Evolutionary conservation across 805 yeast species (phyloP), one percentile per base, ranked within the genome.

Genomic region (Teunomyces funiuensis): DNA sequence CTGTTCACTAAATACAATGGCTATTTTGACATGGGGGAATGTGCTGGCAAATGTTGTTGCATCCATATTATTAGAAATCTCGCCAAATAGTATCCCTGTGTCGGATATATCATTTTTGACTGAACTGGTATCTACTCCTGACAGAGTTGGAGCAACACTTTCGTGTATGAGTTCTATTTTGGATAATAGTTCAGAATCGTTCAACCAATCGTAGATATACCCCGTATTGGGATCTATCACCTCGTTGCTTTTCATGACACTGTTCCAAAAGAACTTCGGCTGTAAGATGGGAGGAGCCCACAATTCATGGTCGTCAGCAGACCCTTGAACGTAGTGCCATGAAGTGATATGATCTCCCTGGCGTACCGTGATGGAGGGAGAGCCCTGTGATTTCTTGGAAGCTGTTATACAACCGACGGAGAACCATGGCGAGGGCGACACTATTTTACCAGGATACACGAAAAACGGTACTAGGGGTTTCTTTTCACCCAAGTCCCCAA

Each of bases 261-360:
- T 31, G 3, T 54, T 39, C 95, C 95, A 88, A 37, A 85, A 76
- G 19, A 77, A 37, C 0, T 53, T 51, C 0, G 90, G 80, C 1
- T 70, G 73, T 22, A 88, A 58, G 0, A 71, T 65, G 4, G 74
- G 67, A 1, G 69, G 56, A 0, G 65, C 63, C 97, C 97, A 89
- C 8, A 83, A 66, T 53, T 89, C 97, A 57, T 89, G 96, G 53
- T 90, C 97, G 60, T 89, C 97, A 0, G 93, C 97, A 0, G 96
- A 93, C 1, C 97, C 97, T 60, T 88, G 97, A 1, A 88, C 85
- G 55, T 89, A 89, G 16, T 57, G 50, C 58, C 64, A 61, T 5
- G 55, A 37, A 13, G 39, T 17, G 6, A 27, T 19, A 5, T 34
- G 30, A 8, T 42, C 41, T 5, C 39, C 45, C 8, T 44, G 40